Conservation (phyloP, 2,329 filamentous ascomycete genomes). For the Blastomyces silverae region DNA sequence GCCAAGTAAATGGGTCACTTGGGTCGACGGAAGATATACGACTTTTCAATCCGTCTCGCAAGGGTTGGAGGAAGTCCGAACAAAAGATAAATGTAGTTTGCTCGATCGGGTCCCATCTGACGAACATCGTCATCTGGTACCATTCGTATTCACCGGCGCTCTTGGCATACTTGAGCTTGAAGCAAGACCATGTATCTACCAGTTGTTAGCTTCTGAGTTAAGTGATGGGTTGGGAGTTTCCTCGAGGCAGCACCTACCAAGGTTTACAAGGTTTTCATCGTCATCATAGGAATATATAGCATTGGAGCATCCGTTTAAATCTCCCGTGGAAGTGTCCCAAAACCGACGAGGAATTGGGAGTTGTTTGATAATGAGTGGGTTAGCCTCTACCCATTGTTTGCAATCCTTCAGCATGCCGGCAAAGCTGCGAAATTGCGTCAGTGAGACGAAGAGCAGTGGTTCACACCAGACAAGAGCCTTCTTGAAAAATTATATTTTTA, state of each 20-base stretch:
- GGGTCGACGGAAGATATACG: neutral
- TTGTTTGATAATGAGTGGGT: neutral
- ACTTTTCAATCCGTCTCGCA: conserved; percentile 12
- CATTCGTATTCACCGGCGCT: conserved; percentile 19
- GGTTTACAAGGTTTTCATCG: neutral
- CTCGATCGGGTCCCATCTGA: conserved; percentile 21
- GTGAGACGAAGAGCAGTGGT: neutral
- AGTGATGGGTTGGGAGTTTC: neutral
- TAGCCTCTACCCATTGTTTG: neutral
- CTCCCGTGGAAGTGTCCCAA: neutral
- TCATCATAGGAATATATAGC: conserved; percentile 2
- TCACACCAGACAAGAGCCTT: too few species aligned
- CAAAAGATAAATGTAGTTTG: conserved; percentile 19
- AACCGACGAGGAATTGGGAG: conserved; percentile 7
- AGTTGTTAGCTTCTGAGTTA: neutral
- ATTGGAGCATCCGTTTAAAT: conserved; percentile 12
- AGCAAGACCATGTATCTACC: conserved; percentile 25
- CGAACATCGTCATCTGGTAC: conserved; percentile 23
- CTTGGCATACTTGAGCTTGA: conserved; percentile 23
- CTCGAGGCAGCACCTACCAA: neutral
- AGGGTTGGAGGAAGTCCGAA: conserved; percentile 14
- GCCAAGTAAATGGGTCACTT: conserved; percentile 24
- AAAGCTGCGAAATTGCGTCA: neutral
- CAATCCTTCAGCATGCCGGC: neutral
- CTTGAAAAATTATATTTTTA: neutral